Evolutionary conservation across 352 stramenopile genomes (phyloP).

Genomic region (Pythium aristosporum): DNA sequence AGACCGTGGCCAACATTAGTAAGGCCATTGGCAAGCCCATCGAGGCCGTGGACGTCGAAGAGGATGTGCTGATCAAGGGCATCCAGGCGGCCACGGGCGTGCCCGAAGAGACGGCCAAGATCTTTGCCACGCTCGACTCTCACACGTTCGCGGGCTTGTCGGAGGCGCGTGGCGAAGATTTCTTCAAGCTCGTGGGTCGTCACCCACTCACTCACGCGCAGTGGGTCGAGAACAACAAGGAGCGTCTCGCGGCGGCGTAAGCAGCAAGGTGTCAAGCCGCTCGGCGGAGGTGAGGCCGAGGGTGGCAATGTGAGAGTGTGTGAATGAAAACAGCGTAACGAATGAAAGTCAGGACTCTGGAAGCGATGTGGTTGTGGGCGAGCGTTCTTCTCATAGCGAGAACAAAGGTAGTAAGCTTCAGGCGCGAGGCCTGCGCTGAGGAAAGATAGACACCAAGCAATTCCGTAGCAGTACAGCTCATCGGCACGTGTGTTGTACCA

Average conservation of each 20-base stretch:
- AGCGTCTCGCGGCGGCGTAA: not conserved
- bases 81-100: slow-evolving; percentile 2
- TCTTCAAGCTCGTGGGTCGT: slow-evolving; percentile 25
- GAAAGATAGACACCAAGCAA: no score
- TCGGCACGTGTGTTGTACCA: no score
- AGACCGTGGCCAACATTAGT: slow-evolving; percentile 12
- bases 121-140: slow-evolving; percentile 23
- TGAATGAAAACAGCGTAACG: no score
- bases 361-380: no score
- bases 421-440: no score
- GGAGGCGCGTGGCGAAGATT: slow-evolving; percentile 12
- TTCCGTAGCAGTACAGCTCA: no score
- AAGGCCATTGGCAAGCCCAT: slow-evolving; percentile 9
- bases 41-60: slow-evolving; percentile 3
- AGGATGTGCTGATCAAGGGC: slow-evolving; percentile 5
- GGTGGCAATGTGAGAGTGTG: no score
- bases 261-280: no score
- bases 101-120: slow-evolving; percentile 3
- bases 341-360: no score
- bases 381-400: no score
- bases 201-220: slow-evolving; percentile 15
- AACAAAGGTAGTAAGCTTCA: no score
- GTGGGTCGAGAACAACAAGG: slow-evolving; percentile 25
- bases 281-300: no score
- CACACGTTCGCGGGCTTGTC: slow-evolving; percentile 16